Conservation (phyloP, 2,329 filamentous ascomycete species). For the Microcyclosporella mali region DNA sequence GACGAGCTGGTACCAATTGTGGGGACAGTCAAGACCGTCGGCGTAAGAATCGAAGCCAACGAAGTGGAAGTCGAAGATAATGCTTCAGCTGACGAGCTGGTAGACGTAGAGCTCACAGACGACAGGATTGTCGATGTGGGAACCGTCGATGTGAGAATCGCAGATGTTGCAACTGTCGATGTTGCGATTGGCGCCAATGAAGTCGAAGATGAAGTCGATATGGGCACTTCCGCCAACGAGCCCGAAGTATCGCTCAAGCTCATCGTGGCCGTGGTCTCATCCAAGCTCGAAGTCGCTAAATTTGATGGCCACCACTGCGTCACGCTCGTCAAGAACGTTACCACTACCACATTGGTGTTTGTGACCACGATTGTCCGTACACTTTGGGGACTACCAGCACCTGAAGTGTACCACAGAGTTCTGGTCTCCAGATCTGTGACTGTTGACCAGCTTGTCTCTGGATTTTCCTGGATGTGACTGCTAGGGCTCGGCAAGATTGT, state of each 20-base stretch:
- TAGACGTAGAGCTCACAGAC: too few species aligned
- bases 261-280: too few species aligned
- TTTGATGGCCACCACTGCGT: not conserved
- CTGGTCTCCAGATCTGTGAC: constrained; percentile 1
- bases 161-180: too few species aligned
- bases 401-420: constrained; percentile 9
- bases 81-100: too few species aligned
- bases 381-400: constrained; percentile 4
- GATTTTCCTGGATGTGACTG: not conserved
- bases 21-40: not conserved
- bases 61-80: not conserved
- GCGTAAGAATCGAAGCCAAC: not conserved
- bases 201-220: too few species aligned
- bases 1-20: not conserved
- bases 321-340: not conserved
- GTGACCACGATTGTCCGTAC: constrained; percentile 10
- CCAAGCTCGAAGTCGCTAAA: too few species aligned
- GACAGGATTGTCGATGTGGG: too few species aligned
- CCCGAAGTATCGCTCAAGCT: too few species aligned
- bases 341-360: constrained; percentile 4
- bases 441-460: not conserved
- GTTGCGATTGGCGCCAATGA: too few species aligned
- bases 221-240: too few species aligned
- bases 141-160: too few species aligned
- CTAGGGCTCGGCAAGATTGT: not conserved